Percentiles rank a stretch among this genome's conserved stretches.
phyloP scores from a whole-genome alignment of 169 alveolate genomes.

The Cystoisospora suis region DNA sequence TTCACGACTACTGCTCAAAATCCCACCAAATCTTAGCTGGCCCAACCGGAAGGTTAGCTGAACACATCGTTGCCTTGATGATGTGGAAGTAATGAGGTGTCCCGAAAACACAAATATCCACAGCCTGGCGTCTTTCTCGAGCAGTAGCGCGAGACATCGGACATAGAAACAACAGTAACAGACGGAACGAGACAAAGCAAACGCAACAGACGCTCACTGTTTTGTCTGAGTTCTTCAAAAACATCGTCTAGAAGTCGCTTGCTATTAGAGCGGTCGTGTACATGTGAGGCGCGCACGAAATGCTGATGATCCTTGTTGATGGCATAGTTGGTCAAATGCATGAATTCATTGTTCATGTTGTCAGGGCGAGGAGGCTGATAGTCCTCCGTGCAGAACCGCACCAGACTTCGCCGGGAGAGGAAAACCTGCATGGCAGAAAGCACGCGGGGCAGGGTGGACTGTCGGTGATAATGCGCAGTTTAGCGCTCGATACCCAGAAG shows the following conservation, averaged over 20 bases:
- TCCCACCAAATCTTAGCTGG: too few relatives aligned
- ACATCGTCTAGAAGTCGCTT: slow-evolving; percentile 80
- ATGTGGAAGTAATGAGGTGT: too few relatives aligned
- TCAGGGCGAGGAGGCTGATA: slow-evolving; percentile 77
- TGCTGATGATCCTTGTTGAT: slow-evolving; percentile 80
- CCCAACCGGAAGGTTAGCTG: too few relatives aligned
- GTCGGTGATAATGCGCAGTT: too few relatives aligned
- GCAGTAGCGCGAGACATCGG: too few relatives aligned
- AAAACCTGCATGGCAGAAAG: slow-evolving; percentile 79
- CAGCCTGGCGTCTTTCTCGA: too few relatives aligned
- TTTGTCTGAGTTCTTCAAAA: slow-evolving; percentile 55
- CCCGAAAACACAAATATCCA: too few relatives aligned
- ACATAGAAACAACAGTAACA: too few relatives aligned
- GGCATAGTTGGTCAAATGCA: slow-evolving; percentile 91
- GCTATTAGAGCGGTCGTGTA: slow-evolving; percentile 80
- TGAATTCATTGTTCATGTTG: slow-evolving; percentile 74
- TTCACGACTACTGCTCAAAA: too few relatives aligned
- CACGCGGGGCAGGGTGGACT: background rate
- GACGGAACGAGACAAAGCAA: too few relatives aligned
- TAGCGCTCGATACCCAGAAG: too few relatives aligned
- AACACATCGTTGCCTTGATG: too few relatives aligned
- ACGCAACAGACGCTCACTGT: slow-evolving; percentile 2
- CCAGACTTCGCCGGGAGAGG: slow-evolving; percentile 86
- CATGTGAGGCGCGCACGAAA: slow-evolving; percentile 74
- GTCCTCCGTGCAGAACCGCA: slow-evolving; percentile 86